Base-by-base conservation (phyloP, 495 filamentous ascomycete genomes). In the Durotheca rogersii region DNA sequence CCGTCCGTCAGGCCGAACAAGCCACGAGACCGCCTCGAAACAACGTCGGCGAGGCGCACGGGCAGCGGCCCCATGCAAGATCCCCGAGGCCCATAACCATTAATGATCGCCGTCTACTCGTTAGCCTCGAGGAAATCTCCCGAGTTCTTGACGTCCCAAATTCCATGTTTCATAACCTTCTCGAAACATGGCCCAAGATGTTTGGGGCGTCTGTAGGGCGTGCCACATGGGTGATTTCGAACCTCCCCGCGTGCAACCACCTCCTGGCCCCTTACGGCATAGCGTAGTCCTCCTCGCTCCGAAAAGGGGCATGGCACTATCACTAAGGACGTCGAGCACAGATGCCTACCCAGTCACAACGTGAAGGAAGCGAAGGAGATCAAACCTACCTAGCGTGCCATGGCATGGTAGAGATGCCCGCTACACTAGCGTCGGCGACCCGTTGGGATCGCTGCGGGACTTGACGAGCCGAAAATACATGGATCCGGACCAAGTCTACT, bases 21-120 rank as follows among this genome's bases (percentile, higher is more conserved):
- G 15, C 23, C 31, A 46, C 47, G 42, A 31, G 23, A 45, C 45
- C 45, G n/a, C 47, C 54, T 51, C 48, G 21, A 32, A n/a, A n/a
- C n/a, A n/a, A 53, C 38, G 29, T 58, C 55, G 55, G 55, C 55
- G 55, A 58, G 18, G 48, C 48, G 55, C 55, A 58, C 48, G 55
- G 55, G 44, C 32, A 40, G 39, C 31, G 44, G n/a, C n/a, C 45
- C 34, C 42, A 58, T 58, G 48, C 43, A 20, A 58, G 55, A 58
- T 58, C 55, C 55, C 55, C 55, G 55, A 58, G 18, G 17, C 38
- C 21, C 31, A 47, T 36, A 35, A 17, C 20, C 38, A 35, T 20
- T 25, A 36, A 18, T 58, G 48, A 32, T 58, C 55, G 55, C 55
- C 48, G 55, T 52, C 39, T 41, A 48, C 41, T 51, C 27, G 37